phyloP scores from a whole-genome alignment of 345 rosid genomes.

The Lepidium africanum region DNA sequence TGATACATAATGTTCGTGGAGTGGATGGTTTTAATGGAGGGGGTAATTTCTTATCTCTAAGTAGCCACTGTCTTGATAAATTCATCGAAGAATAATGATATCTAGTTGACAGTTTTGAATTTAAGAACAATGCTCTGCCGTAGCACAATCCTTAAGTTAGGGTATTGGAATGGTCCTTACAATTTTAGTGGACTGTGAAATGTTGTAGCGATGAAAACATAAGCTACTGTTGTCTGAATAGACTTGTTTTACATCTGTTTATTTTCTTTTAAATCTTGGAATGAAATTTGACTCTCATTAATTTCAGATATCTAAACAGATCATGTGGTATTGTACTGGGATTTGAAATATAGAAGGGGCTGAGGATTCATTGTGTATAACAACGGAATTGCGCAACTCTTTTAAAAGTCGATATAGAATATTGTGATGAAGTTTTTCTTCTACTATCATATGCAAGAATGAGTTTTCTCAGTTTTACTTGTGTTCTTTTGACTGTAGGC shows the following conservation, averaged over 20 bases:
- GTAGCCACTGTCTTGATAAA: conserved; percentile 4
- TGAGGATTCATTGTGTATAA: neutral
- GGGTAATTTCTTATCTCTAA: conserved; percentile 36
- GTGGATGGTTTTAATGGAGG: conserved; percentile 47
- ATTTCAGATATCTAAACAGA: neutral
- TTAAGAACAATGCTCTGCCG: neutral
- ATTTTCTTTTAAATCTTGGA: neutral
- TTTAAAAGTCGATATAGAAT: neutral
- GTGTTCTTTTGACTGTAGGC: conserved; percentile 21
- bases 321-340: conserved; percentile 1
- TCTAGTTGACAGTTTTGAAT: neutral
- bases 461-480: neutral
- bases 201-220: neutral
- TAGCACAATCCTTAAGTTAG: neutral
- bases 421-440: neutral
- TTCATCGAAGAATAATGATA: neutral
- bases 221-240: neutral
- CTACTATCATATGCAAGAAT: neutral
- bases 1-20: conserved; percentile 41
- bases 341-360: neutral
- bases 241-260: neutral
- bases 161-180: neutral
- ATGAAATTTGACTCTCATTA: neutral
- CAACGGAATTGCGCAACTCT: neutral
- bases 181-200: conserved; percentile 1